Evolutionary conservation across 1,284 basidiomycete genomes (phyloP), one percentile per base, ranked within the genome.

Genomic region (Apiotrichum sp.): DNA sequence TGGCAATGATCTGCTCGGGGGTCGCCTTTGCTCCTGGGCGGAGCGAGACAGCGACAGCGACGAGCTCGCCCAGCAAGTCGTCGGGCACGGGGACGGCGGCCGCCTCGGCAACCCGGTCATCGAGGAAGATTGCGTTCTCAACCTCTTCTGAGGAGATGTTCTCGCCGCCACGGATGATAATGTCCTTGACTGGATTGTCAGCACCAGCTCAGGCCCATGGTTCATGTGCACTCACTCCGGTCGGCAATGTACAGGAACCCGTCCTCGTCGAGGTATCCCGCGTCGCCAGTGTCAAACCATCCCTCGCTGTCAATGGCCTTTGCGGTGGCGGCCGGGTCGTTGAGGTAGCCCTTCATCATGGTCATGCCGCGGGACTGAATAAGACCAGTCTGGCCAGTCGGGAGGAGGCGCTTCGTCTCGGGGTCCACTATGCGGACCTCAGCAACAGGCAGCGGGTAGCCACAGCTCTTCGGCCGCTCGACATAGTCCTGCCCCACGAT

Each of bases 281-380:
- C 59, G 64, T 74, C 72, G 8, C 72, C 72, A 1, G 72, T 70
- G 57, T 72, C 67, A 11, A 74, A 56, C 72, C 72, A 74, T 16
- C 72, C 71, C 35, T 72, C 68, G 7, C 34, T 22, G 53, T 71
- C 69, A 14, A 58, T 14, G 13, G 11, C n/a, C 36, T 43, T 54
- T 31, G 10, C 6, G 40, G 9, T 41, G 10, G 40, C 40, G 10
- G 9, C 40, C n/a, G 40, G 35, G 50, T 62, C 50, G 32, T 52
- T 52, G 42, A 48, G 62, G 53, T 74, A 74, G 40, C 65, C 65
- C 50, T 69, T 71, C 72, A 74, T 73, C 33, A 72, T 65, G 50
- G 70, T 69, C 8, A 67, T 66, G 22, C 72, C 72, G 16, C 65
- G 55, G 0, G 72, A 65, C 14, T 67, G 54, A n/a, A 74, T 48